A percentile compares a stretch with the other conserved stretches of the same genome.
phyloP scores from a whole-genome alignment of 768 basidiomycete species.

The Wakefieldia striispora region DNA sequence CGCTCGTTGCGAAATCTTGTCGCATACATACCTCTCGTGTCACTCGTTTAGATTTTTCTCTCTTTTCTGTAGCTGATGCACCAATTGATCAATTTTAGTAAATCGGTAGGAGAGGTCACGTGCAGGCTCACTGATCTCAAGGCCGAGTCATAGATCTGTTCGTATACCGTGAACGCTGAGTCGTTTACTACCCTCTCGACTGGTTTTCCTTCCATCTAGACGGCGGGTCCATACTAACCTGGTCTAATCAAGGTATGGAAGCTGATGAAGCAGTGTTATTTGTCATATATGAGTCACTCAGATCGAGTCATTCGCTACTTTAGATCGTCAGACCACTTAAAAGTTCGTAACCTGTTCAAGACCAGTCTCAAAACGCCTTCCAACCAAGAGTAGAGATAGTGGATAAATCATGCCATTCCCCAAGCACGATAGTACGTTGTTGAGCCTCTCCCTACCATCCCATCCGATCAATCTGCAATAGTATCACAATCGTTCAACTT shows the following conservation, averaged over 20 bases:
- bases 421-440: constrained; percentile 64
- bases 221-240: not conserved
- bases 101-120: too few species aligned
- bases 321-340: not conserved
- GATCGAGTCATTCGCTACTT: constrained; percentile 13
- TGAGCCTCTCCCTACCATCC: not conserved
- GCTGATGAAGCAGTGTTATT: not conserved
- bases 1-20: too few species aligned
- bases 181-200: not conserved
- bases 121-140: not conserved
- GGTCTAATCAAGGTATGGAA: not conserved
- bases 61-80: too few species aligned
- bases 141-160: not conserved
- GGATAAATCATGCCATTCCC: constrained; percentile 56
- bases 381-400: not conserved
- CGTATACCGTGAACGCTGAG: too few species aligned
- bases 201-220: not conserved
- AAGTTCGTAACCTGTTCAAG: not conserved
- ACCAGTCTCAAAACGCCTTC: not conserved
- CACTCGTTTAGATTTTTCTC: too few species aligned
- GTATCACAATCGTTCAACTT: constrained; percentile 81
- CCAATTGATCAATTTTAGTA: too few species aligned
- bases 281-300: constrained; percentile 3
- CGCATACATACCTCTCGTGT: too few species aligned
- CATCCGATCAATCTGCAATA: constrained; percentile 29